These are phyloP conservation scores for Inonotus obliquus DNA, from an alignment of 1,284 basidiomycete genomes.

Conservation along the genomic window DNA sequence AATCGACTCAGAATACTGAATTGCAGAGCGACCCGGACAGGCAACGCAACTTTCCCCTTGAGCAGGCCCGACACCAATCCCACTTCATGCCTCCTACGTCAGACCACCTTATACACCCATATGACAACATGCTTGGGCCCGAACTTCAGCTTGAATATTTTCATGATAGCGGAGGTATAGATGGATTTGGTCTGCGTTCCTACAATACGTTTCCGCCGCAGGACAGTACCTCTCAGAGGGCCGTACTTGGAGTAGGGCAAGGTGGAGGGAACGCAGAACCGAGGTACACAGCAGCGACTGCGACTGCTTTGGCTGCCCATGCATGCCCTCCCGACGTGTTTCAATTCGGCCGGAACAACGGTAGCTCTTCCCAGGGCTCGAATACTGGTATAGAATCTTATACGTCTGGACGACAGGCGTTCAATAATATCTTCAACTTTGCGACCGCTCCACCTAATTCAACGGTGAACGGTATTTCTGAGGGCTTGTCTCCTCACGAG, in stretches of 20 bases:
- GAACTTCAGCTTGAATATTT: slow-evolving; percentile 12
- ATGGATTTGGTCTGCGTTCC: slow-evolving; percentile 4
- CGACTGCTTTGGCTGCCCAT: slow-evolving; percentile 12
- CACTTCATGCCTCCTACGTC: slow-evolving; percentile 1
- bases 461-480: neutral
- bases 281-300: slow-evolving; percentile 12
- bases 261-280: slow-evolving; percentile 13
- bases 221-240: neutral
- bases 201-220: neutral
- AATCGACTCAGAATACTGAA: neutral
- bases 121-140: slow-evolving; percentile 2
- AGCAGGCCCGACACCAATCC: neutral
- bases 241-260: slow-evolving; percentile 14
- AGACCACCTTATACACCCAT: neutral
- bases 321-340: slow-evolving; percentile 1
- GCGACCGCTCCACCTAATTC: neutral
- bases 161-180: slow-evolving; percentile 8
- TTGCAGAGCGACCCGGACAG: neutral
- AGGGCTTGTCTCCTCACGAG: slow-evolving; percentile 8
- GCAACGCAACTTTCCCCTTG: neutral
- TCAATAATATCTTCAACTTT: slow-evolving; percentile 6
- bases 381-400: neutral
- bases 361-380: neutral
- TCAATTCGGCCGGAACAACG: slow-evolving; percentile 6
- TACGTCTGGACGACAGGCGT: neutral